Evolutionary conservation across 1,139 yeast species (phyloP), one percentile per base, ranked within the genome.

Genomic region (Zygosaccharomyces pseudobailii): DNA sequence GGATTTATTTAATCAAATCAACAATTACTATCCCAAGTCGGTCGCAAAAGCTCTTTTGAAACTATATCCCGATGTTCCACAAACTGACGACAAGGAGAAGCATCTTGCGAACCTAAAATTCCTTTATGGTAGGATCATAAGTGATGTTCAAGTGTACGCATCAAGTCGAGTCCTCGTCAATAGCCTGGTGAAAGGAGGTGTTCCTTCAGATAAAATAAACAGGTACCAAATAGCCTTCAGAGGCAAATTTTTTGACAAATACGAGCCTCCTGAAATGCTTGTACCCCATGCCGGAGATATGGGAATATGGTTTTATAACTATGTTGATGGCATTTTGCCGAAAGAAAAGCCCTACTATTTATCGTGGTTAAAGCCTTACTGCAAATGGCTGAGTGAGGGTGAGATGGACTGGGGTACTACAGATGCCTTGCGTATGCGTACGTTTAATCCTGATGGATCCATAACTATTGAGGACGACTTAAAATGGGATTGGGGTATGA

Each of bases 141-240:
- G 69, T 31, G 75, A 71, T 51, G 63, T 70, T 22, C 75, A 71
- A 51, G 73, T 71, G 6, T 68, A 70, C 45, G 66, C 68, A 3
- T 67, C 74, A 1, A 50, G 63, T 4, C 58, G 75, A 47, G 68
- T 24, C 34, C 30, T 3, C 27, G 9, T 8, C 5, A 36, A 20
- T 10, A 21, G 22, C 13, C 20, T 39, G 36, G 36, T 46, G 13
- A 30, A 27, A 13, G 43, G 43, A 10, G 51, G 53, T 5, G 45
- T 50, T 45, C 69, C 71, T 3, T 44, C 48, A 28, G 52, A 57
- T 3, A 49, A 59, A 13, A 56, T 70, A 17, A 59, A 49, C 50
- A 59, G 74, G n/a, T 71, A 71, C 45, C 56, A 66, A 37, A 51
- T 70, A 17, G 58, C 62, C 24, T 69, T 55, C 50, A 62, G 72